Evolutionary conservation across 2,329 filamentous ascomycete genomes (phyloP), one percentile per base, ranked within the genome.

Genomic region (Penicillium vulpinum): DNA sequence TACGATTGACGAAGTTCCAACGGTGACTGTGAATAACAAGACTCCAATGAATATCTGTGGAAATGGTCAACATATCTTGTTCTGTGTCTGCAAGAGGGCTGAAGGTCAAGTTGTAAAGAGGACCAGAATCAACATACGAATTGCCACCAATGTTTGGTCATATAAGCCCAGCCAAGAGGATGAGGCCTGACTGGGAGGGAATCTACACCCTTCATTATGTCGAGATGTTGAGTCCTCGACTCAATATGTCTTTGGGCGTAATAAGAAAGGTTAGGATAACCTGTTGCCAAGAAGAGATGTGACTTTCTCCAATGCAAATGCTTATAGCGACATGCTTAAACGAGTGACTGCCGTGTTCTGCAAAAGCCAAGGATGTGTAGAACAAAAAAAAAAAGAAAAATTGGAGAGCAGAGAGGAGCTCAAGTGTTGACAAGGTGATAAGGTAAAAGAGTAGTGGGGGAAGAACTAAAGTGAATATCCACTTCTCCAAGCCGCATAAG

Each of bases 111-210:
- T 59, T 62, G 53, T 26, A 53, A 58, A 54, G 35, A 45, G 11
- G 16, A 58, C 39, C 21, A 35, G 41, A 24, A 50, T 22, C 24
- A 44, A 70, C 71, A 58, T 65, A 78, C 76, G 68, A 70, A 73
- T 58, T 77, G 74, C 76, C 76, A 78, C 76, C 75, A 78, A 57
- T 75, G 62, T 7, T 62, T 51, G 50, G 64, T 73, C 71, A 77
- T 74, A 13, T 61, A 47, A 44, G 63, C 53, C 73, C 75, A 76
- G 49, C 69, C 69, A n/a, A 75, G 58, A 41, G 70, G 60, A 21
- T 61, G 56, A 41, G 54, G 35, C 54, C 8, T 46, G 26, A 70
- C 66, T 13, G 64, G 31, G 28, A 73, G 65, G 28, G 18, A 18
- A 0, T 52, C 22, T 48, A 73, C 72, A 48, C 66, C 36, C 10